These are phyloP conservation scores for Chrysopogon serrulatus DNA, from an alignment of 176 grass and related monocot genomes.

Conservation along the genomic window DNA sequence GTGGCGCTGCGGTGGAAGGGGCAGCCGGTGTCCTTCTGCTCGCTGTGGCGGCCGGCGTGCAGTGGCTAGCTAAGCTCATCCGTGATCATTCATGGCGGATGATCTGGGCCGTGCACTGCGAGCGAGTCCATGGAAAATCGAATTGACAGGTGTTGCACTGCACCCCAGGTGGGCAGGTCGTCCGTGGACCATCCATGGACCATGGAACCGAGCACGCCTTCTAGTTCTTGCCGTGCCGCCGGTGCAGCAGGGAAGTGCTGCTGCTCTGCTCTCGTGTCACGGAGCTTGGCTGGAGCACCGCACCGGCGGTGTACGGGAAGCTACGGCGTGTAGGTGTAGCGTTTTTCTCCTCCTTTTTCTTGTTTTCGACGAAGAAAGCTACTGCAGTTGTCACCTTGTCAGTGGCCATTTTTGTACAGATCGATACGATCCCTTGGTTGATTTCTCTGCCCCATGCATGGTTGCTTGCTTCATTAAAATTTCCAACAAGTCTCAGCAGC, in stretches of 20 bases:
- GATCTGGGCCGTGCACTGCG: slow-evolving; percentile 21
- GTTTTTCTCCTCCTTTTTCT: no score
- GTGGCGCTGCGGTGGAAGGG: slow-evolving; percentile 88
- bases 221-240: background rate
- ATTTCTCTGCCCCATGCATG: background rate
- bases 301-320: background rate
- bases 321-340: background rate
- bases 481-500: background rate
- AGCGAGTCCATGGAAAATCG: background rate
- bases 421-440: background rate
- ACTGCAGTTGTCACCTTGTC: background rate
- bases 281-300: no score
- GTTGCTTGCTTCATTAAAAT: background rate
- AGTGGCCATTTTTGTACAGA: slow-evolving; percentile 27
- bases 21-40: slow-evolving; percentile 83
- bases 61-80: no score
- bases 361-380: background rate
- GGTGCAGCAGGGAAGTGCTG: background rate
- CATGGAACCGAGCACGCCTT: background rate
- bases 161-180: background rate
- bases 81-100: background rate
- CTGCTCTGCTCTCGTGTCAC: background rate
- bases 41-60: slow-evolving; percentile 69
- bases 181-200: no score
- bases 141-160: background rate